Conservation (phyloP, 345 rosid genomes). For the Eutrema yunnanense region DNA sequence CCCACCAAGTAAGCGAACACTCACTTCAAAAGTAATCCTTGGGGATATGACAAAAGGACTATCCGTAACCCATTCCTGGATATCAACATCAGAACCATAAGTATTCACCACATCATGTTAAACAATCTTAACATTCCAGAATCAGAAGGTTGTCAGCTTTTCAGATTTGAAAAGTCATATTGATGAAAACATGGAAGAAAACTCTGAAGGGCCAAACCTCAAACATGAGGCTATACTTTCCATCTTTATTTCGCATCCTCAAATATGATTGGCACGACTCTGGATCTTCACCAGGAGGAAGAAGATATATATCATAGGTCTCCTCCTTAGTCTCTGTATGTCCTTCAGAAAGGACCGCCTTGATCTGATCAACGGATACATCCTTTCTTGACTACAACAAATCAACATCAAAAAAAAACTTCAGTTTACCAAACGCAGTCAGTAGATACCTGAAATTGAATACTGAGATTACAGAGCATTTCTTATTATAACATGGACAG, state of each 20-base stretch:
- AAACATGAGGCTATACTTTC: conserved; percentile 98
- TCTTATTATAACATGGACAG: not conserved
- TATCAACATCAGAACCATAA: conserved; percentile 11
- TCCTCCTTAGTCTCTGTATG: conserved; percentile 73
- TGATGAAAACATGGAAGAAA: not conserved
- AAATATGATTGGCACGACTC: conserved; percentile 94
- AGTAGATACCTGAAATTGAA: not conserved
- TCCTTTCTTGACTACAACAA: conserved; percentile 70
- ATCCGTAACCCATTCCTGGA: conserved; percentile 96
- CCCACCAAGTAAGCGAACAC: conserved; percentile 98
- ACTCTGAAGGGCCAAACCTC: conserved; percentile 55
- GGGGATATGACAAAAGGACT: conserved; percentile 98
- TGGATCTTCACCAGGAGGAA: conserved; percentile 99
- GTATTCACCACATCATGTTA: not conserved
- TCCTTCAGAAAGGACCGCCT: conserved; percentile 58
- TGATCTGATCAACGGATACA: conserved; percentile 60
- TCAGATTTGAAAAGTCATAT: not conserved
- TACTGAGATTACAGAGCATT: not conserved
- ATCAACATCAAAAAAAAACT: conserved; percentile 9
- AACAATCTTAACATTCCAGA: conserved; percentile 2
- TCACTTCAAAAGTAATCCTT: conserved; percentile 95
- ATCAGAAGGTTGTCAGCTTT: not conserved
- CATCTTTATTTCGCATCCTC: conserved; percentile 99
- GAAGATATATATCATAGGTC: conserved; percentile 92
- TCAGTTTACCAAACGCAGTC: not conserved